Evolutionary conservation across 345 rosid genomes (phyloP), one percentile per base, ranked within the genome.

Genomic region (Acer saccharum): DNA sequence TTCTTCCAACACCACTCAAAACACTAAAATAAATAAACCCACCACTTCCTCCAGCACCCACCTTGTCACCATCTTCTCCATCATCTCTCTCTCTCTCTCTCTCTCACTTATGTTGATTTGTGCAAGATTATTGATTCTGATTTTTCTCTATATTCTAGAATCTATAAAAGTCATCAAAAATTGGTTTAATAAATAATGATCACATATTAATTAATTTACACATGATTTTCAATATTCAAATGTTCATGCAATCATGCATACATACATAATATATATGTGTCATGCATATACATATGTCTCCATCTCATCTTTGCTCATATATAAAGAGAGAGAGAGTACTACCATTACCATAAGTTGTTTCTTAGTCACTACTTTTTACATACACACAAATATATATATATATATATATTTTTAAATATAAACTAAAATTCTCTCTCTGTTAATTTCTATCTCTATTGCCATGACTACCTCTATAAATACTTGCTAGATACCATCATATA

Each of bases 1-100:
- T 78, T 64, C 65, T 44, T 55, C 83, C 85, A 83, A 80, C 76
- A 66, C 83, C 78, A 76, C 78, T 66, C 67, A 80, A n/a, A 46
- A 71, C 74, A 67, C 50, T 9, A 62, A 73, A 29, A 48, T 48
- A 55, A 76, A 18, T 17, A 25, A 76, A 60, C 54, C 74, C 76
- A 25, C 64, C 64, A 27, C 72, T 52, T 71, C n/a, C 80, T 64
- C 41, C 75, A 73, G 65, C 27, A 20, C 55, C 71, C 75, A 72
- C 69, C 35, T 65, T 69, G 74, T 79, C 77, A 43, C 68, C 72
- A 71, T 69, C 81, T 69, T 69, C 84, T 64, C 70, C 79, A 11
- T 65, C 73, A 68, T 69, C 41, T 11, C 44, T 69, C 21, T 11
- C 76, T 27, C 44, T 41, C 50, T 46, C 66, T 65, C 43, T 41